phyloP scores from a whole-genome alignment of 768 basidiomycete species.

The Scleroderma citrinum region DNA sequence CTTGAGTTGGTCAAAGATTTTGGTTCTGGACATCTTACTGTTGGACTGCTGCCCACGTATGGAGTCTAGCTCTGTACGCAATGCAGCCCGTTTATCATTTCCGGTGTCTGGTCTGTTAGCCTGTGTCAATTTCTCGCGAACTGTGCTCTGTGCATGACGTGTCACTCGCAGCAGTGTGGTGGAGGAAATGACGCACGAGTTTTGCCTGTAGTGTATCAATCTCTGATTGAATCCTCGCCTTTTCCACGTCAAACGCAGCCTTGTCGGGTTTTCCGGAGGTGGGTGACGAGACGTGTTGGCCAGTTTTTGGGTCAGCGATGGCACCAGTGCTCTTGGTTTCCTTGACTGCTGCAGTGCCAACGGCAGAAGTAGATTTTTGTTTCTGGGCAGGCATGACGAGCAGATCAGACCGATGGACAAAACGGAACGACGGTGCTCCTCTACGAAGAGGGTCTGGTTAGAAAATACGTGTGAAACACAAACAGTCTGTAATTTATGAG shows the following conservation, averaged over 20 bases:
- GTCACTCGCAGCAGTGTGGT: constrained; percentile 1
- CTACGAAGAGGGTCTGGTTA: neutral
- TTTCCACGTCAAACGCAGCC: constrained; percentile 75
- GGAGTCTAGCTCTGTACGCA: constrained; percentile 76
- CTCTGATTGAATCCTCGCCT: constrained; percentile 73
- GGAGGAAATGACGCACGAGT: constrained; percentile 51
- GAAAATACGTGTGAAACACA: constrained; percentile 5
- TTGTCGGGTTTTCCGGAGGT: constrained; percentile 75
- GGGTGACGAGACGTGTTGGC: constrained; percentile 15
- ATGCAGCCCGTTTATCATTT: constrained; percentile 63
- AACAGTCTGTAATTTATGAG: no score
- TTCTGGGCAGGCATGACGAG: constrained; percentile 39
- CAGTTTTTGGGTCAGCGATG: constrained; percentile 17
- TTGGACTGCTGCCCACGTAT: constrained; percentile 76
- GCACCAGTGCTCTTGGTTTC: constrained; percentile 9
- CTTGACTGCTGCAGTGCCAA: constrained; percentile 37
- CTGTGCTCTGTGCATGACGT: constrained; percentile 42
- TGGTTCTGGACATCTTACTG: constrained; percentile 63
- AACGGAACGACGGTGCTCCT: constrained; percentile 14
- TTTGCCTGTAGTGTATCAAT: constrained; percentile 79
- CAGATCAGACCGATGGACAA: constrained; percentile 7
- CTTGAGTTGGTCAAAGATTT: constrained; percentile 76
- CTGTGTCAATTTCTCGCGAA: constrained; percentile 71
- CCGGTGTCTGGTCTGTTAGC: constrained; percentile 54
- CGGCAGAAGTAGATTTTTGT: constrained; percentile 45